phyloP scores from a whole-genome alignment of 2,329 filamentous ascomycete species.

The Rasamsonia emersonii region DNA sequence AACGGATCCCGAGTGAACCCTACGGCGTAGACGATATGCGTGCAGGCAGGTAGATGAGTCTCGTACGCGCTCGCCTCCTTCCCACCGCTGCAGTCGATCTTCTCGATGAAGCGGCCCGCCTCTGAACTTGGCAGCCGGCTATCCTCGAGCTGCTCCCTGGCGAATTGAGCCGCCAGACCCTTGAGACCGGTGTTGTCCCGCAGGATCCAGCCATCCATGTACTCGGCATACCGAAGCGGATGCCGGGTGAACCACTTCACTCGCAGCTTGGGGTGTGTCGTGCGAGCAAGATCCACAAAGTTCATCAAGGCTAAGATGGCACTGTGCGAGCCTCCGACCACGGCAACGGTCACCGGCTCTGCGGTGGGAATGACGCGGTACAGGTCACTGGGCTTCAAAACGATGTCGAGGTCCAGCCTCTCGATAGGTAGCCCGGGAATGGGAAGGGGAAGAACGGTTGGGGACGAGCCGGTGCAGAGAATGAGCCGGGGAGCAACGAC shows the following conservation, averaged over 20 bases:
- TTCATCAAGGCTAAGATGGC: slow-evolving; percentile 56
- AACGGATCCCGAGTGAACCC: slow-evolving; percentile 47
- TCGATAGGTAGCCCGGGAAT: slow-evolving; percentile 30
- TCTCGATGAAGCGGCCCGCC: slow-evolving; percentile 40
- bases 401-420: slow-evolving; percentile 46
- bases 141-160: slow-evolving; percentile 50
- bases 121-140: slow-evolving; percentile 37
- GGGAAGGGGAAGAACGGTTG: slow-evolving; percentile 38
- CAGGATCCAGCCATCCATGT: slow-evolving; percentile 55
- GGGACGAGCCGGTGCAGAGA: slow-evolving; percentile 52
- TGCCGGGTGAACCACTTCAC: slow-evolving; percentile 58
- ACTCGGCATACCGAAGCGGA: slow-evolving; percentile 52
- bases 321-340: slow-evolving; percentile 56
- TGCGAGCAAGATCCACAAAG: slow-evolving; percentile 45
- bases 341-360: slow-evolving; percentile 39
- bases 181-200: slow-evolving; percentile 60
- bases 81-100: slow-evolving; percentile 36
- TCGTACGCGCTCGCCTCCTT: slow-evolving; percentile 42
- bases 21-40: slow-evolving; percentile 51
- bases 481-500: slow-evolving; percentile 40
- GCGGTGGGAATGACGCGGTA: slow-evolving; percentile 30
- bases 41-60: slow-evolving; percentile 39
- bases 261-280: slow-evolving; percentile 44
- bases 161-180: slow-evolving; percentile 52
- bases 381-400: slow-evolving; percentile 46